Base-by-base conservation (phyloP, 495 filamentous ascomycete genomes). In the Penicillium maclennaniae region DNA sequence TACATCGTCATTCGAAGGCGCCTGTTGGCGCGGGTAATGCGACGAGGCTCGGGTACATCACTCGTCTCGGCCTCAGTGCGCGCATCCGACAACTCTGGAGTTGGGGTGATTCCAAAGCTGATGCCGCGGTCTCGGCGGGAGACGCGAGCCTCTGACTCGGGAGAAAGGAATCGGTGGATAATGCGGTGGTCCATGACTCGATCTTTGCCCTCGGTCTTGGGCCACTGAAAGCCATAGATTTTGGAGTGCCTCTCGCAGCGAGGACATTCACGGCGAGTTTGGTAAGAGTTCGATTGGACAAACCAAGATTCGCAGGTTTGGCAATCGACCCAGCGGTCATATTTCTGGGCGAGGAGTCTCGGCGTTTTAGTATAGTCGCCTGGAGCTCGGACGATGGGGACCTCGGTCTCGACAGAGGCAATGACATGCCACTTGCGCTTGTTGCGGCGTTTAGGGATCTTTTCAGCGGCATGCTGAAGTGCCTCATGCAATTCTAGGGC, bases 161-260 rank as follows among this genome's bases (percentile, higher is more conserved):
- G 76, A 15, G 72, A 74, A 21, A 92, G 60, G 60, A 90, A 91
- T 9, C 88, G 79, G 62, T 91, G 83, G 14, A 92, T 73, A 0
- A 73, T 80, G 21, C 88, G 72, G 55, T 91, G 87, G 54, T 92
- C 88, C 59, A 89, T 76, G 7, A 91, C 68, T 2, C 88, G 76
- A 49, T 88, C 86, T 62, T 95, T 91, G 20, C 79, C 82, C 61
- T 97, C 87, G 2, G 95, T 97, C 70, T 97, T 95, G 16, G 93
- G 93, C 95, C 95, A 99, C 46, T 83, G 79, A 61, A 87, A 95
- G 0, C 95, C 95, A 66, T 97, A 99, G 1, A 99, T 75, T 69
- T 95, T 97, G 23, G 88, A 92, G 60, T 99, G 93, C 0, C 95
- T 80, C 73, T 97, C 95, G 69, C 93, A 99, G 16, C 95, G 83